Percentiles rank a stretch among this genome's conserved stretches.
Conservation (phyloP, 2,329 filamentous ascomycete genomes). For the Corinectria fuckeliana region DNA sequence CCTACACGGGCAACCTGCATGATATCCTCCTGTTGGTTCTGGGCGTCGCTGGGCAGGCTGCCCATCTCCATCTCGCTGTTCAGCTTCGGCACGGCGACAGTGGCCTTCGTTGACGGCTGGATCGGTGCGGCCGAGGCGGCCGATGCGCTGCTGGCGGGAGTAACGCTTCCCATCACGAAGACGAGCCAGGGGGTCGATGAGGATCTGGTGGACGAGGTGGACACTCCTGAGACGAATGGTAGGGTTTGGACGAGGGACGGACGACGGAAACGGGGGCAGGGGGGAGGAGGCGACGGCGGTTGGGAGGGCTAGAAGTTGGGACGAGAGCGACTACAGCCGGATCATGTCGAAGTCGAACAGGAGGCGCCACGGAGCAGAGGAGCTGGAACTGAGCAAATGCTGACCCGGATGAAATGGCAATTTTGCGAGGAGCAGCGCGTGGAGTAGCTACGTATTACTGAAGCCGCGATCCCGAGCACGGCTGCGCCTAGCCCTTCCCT, state of each 20-base stretch:
- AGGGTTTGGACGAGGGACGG: not conserved
- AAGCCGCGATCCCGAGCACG: constrained; percentile 41
- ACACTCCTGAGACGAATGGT: not conserved
- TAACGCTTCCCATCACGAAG: constrained; percentile 50
- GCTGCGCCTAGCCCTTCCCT: constrained; percentile 33
- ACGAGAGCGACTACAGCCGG: constrained; percentile 16
- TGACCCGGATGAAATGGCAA: constrained; percentile 30
- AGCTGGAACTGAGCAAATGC: constrained; percentile 14
- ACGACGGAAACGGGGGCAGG: not conserved
- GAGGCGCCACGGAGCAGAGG: constrained; percentile 19
- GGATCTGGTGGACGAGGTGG: not conserved
- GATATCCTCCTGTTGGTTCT: constrained; percentile 71
- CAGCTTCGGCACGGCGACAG: constrained; percentile 60
- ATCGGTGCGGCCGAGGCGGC: constrained; percentile 53
- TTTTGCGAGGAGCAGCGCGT: constrained; percentile 36
- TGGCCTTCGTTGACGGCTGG: constrained; percentile 62
- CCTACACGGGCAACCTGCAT: constrained; percentile 95
- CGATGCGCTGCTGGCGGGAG: constrained; percentile 43
- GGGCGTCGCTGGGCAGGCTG: constrained; percentile 50
- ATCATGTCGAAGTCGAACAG: constrained; percentile 25
- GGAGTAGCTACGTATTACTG: constrained; percentile 37
- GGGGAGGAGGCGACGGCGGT: not conserved
- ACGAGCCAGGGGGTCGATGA: constrained; percentile 22
- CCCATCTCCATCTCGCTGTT: constrained; percentile 65
- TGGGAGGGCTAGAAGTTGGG: constrained; percentile 5